Conservation (phyloP, 176 grass and related monocot species). For the Dactylis glomerata region DNA sequence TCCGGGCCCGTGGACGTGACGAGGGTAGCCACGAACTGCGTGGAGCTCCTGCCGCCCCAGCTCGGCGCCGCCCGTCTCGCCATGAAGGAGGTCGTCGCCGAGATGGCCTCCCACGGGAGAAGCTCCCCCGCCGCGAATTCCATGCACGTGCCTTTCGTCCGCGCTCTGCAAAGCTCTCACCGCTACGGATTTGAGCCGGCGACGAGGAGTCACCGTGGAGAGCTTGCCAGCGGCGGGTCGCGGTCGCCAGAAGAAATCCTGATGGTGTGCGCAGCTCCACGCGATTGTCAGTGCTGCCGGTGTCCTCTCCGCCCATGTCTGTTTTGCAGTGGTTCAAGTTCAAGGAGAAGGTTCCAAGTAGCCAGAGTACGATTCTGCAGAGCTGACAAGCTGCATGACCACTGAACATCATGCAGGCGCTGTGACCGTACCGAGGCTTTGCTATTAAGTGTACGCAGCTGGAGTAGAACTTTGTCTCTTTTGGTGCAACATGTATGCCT, state of each 20-base stretch:
- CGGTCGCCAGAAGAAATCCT: neutral
- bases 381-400: too few relatives aligned
- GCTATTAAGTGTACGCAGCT: too few relatives aligned
- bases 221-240: neutral
- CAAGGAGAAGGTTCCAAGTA: too few relatives aligned
- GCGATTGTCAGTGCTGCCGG: too few relatives aligned
- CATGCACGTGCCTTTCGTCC: neutral
- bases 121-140: neutral
- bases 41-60: neutral
- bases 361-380: too few relatives aligned
- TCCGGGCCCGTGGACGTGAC: neutral
- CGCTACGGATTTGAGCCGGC: slow-evolving; percentile 1
- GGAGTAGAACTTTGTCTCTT: too few relatives aligned
- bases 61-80: neutral
- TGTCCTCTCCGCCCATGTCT: too few relatives aligned
- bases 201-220: neutral
- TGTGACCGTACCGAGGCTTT: too few relatives aligned
- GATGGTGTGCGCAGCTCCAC: too few relatives aligned
- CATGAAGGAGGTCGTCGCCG: neutral
- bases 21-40: neutral
- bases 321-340: too few relatives aligned
- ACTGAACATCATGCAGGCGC: too few relatives aligned
- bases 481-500: too few relatives aligned
- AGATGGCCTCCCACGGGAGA: neutral
- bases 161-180: neutral